Evolutionary conservation across 352 stramenopile genomes (phyloP).

Genomic region (Globisporangium ultimum): DNA sequence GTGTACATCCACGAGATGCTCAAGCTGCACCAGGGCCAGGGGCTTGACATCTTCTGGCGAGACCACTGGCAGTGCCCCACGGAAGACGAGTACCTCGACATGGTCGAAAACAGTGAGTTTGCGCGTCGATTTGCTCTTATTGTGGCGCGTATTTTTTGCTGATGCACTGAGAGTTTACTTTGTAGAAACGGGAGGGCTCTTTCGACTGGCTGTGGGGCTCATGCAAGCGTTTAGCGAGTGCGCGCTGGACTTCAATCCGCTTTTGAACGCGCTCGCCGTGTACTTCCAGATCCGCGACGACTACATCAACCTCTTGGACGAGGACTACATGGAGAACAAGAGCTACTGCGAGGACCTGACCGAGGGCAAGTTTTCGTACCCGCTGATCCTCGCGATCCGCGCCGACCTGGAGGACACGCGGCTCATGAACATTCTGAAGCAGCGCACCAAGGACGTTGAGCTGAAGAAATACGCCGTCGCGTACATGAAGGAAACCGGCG

Average conservation of each 20-base stretch:
- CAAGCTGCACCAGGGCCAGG: conserved; percentile 94
- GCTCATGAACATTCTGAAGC: conserved; percentile 95
- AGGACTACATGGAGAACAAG: conserved; percentile 97
- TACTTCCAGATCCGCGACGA: conserved; percentile 99
- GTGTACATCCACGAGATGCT: conserved; percentile 96
- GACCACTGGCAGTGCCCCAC: conserved; percentile 89
- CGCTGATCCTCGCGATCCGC: conserved; percentile 81
- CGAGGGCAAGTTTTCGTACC: conserved; percentile 96
- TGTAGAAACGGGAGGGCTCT: conserved; percentile 94
- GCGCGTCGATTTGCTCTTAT: neutral
- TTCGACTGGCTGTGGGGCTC: conserved; percentile 94
- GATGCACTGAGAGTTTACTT: neutral
- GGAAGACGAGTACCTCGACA: conserved; percentile 91
- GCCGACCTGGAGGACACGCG: conserved; percentile 75
- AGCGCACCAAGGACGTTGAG: conserved; percentile 93
- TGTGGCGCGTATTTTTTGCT: neutral
- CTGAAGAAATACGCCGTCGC: conserved; percentile 94
- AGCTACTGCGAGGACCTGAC: conserved; percentile 98
- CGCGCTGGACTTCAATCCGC: conserved; percentile 72
- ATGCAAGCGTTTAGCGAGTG: conserved; percentile 88
- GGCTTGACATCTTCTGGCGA: conserved; percentile 95
- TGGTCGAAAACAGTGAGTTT: conserved; percentile 93
- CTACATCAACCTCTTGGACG: conserved; percentile 96
- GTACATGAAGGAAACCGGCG: conserved; percentile 71
- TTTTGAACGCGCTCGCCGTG: conserved; percentile 93